Evolutionary conservation across 306 rosid species (phyloP), one percentile per base, ranked within the genome.

Genomic region (Casuarina cunninghamiana): DNA sequence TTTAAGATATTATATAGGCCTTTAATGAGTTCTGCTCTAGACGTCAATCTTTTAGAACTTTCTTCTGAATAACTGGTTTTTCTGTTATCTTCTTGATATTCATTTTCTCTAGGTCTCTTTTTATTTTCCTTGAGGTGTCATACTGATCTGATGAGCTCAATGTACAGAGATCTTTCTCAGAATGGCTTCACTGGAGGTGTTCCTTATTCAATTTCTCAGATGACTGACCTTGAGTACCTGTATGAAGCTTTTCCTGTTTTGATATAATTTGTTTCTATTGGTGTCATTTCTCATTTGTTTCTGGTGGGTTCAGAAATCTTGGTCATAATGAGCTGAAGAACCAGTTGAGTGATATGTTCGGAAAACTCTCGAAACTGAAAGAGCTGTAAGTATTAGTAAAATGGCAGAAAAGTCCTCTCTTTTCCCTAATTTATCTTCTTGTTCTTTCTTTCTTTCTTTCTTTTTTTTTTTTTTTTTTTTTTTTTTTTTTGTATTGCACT

Each of bases 181-280:
- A 92, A 94, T 57, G 79, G 42, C 62, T 90, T 92, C 90, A 75
- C 82, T 12, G 97, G 97, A 67, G 79, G 74, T 45, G 84, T 90
- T 58, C 98, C 98, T 9, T 90, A 76, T 71, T 92, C 98, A 51
- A 73, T 94, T 72, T 87, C 93, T 75, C 91, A 92, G 85, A 90
- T 94, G 91, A 63, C 50, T 13, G 85, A 82, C 42, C 94, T 94
- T 70, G 45, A 85, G 51, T 54, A 72, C 77, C 77, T 94, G 98
- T 92, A 84, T 90, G 92, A 57, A 32, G 66, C 58, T 51, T 9
- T 73, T 54, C 7, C 71, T n/a, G 11, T 54, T 69, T 50, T 71
- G 2, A 41, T 13, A 8, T 37, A 39, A 16, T n/a, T 46, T 79
- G 37, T 39, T 5, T 32, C 45, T 19, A 43, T 39, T 46, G 72